Base-by-base conservation (phyloP, 495 filamentous ascomycete genomes). In the Stereocaulon alpinum region DNA sequence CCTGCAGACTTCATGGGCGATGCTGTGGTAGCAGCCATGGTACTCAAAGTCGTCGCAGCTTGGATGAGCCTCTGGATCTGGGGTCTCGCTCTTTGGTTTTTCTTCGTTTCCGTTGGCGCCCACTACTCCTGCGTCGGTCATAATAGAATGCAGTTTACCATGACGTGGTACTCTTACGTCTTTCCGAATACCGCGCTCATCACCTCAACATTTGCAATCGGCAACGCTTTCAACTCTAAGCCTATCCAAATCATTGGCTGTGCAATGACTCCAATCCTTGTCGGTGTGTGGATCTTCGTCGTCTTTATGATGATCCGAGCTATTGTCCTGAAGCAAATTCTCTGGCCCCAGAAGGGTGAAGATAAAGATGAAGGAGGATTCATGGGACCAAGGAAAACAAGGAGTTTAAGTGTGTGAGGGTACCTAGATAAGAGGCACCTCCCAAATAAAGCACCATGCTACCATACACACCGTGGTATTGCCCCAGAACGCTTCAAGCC, bases 81-180 rank as follows among this genome's bases (percentile, higher is more conserved):
- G 88, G 89, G 83, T 0, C 72, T 94, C 29, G 87, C 88, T 43
- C 68, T 89, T 15, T 95, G 89, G 84, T 95, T 92, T 74, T 94
- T 95, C 70, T 74, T 91, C 59, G 83, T 92, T 12, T 83, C 81
- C 6, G 82, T 86, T 54, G 86, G 86, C 12, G 88, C 88, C 14
- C 81, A 92, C 60, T 86, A 76, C 78, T 85, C 84, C n/a, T 84
- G 85, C 40, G 75, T 87, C n/a, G 72, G 73, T 6, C 70, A 69
- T 17, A 81, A 81, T 42, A 66, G 70, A n/a, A 83, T 90, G 73
- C 76, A 77, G 14, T 95, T 91, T 66, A 84, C 86, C 27, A 92
- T 95, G 88, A 88, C 83, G 4, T 95, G 88, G 87, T 93, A 83
- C 69, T 87, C 84, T 0, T 95, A 91, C 67, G 77, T 95, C 0